Base-by-base conservation (phyloP, 768 basidiomycete genomes). In the Lactarius sp. region DNA sequence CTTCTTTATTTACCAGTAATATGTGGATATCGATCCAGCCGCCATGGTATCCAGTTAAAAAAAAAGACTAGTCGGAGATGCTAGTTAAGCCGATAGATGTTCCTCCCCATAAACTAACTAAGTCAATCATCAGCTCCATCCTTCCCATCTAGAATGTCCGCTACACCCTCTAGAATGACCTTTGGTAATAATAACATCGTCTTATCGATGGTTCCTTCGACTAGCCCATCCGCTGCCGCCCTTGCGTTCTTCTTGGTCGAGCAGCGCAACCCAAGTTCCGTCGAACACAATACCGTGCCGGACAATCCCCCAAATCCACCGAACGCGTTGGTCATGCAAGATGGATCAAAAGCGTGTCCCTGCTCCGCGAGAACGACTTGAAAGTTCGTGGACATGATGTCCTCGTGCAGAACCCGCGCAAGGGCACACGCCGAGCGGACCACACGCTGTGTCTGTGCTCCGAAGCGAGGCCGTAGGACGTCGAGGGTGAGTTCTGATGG, bases 301-400 rank as follows among this genome's bases (percentile, higher is more conserved):
- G 52, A 58, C 13, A 83, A 79, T 22, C 77, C 70, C 9, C 76
- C 80, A 66, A 84, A 84, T 49, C 83, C 81, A 47, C 82, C 84
- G 74, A 88, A 89, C 49, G 82, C 82, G 70, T 88, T 85, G 33
- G 73, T 69, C 85, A 87, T 87, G 36, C 76, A 75, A 22, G 76
- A 74, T 3, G 74, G 72, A 58, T 84, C 79, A 69, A 83, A 86
- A 12, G 73, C 13, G 18, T 77, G 76, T 2, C 81, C 81, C 37
- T 81, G 79, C 61, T 87, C 84, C 2, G 84, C 81, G 20, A 83
- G 79, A 46, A 87, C 73, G 41, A 90, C 80, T 68, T 91, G 87
- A 69, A 91, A 92, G 61, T 80, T 84, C 2, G 88, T 87, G 2
- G 85, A 87, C 77, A 92, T 81, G 69, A 90, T 88, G 64, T 90